Percentiles rank a stretch among this genome's conserved stretches.
Evolutionary conservation across 1,284 basidiomycete genomes (phyloP).

Genomic region (Ganoderma leucocontextum): DNA sequence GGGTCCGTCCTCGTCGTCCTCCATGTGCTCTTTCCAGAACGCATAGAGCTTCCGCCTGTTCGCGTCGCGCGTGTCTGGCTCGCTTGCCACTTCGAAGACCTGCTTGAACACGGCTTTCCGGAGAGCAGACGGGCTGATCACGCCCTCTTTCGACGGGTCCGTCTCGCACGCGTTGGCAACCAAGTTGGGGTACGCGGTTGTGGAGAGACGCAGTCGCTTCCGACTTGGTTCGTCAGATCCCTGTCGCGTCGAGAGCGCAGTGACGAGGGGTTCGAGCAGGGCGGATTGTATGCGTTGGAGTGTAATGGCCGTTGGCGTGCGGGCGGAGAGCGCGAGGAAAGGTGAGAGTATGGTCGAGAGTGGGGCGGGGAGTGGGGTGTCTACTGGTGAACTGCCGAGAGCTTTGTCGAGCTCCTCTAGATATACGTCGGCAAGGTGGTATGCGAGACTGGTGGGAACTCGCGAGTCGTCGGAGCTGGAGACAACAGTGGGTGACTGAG

Average conservation of each 20-base stretch:
- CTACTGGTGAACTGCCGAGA: constrained; percentile 40
- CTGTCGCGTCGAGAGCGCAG: constrained; percentile 48
- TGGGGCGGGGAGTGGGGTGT: constrained; percentile 56
- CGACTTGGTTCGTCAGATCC: constrained; percentile 47
- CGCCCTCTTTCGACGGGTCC: constrained; percentile 49
- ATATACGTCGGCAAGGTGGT: constrained; percentile 92
- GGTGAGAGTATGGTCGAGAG: constrained; percentile 68
- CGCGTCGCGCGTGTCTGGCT: constrained; percentile 75
- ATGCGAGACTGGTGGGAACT: constrained; percentile 82
- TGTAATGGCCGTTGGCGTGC: constrained; percentile 65
- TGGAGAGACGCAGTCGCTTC: constrained; percentile 51
- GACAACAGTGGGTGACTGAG: background rate
- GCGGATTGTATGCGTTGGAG: constrained; percentile 75
- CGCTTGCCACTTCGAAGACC: constrained; percentile 82
- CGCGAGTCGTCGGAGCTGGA: constrained; percentile 74
- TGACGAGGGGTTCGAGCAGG: constrained; percentile 72
- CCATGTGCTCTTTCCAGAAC: constrained; percentile 72
- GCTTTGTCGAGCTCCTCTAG: constrained; percentile 90
- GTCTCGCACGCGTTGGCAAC: constrained; percentile 59
- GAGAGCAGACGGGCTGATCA: constrained; percentile 49
- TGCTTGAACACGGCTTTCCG: constrained; percentile 67
- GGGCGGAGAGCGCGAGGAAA: constrained; percentile 75
- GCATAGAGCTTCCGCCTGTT: constrained; percentile 87
- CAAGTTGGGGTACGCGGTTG: constrained; percentile 49
- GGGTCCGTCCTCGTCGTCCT: constrained; percentile 49